Base-by-base conservation (phyloP, 2,329 filamentous ascomycete genomes). In the Hortaea werneckii region DNA sequence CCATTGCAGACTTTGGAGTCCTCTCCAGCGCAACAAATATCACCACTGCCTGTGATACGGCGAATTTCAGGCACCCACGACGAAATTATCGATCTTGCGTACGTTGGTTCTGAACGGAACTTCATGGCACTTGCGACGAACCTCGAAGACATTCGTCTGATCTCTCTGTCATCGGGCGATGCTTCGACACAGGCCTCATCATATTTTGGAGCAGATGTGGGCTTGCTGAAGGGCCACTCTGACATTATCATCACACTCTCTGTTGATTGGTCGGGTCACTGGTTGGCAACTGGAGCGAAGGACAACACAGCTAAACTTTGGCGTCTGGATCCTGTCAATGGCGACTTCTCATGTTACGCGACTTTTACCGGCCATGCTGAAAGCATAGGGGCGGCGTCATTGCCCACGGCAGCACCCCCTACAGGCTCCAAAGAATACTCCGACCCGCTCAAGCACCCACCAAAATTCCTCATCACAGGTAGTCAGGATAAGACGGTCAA, bases 401-500 rank as follows among this genome's bases (percentile, higher is more conserved):
- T 98, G 10, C 86, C 92, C 2, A 82, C 83, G 51, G 74, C 74
- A 6, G 62, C 76, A 2, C 88, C 89, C 1, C 70, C 78, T 5
- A 74, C 79, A 50, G 79, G 78, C 26, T 87, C 86, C 10, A 73
- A 81, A 34, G 84, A 85, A 8, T 81, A 80, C 60, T 76, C 75
- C 20, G 79, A 86, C 49, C 87, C 89, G 1, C 73, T 94, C 5
- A 80, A 79, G 42, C 75, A 94, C 55, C 87, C 90, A 5, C 92
- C 92, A 5, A 68, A 80, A 6, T 96, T 89, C 61, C 68, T 98
- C 27, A 68, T 98, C 29, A 95, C 92, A 0, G 92, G 92, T 10
- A 95, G 90, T 27, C 88, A 95, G 63, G 92, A 98, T 63, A 85
- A 88, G 60, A 98, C 92, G 0, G 77, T 98, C 56, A 98, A 98